phyloP scores from a whole-genome alignment of 352 stramenopile genomes.

The Thraustochytrium striatum region DNA sequence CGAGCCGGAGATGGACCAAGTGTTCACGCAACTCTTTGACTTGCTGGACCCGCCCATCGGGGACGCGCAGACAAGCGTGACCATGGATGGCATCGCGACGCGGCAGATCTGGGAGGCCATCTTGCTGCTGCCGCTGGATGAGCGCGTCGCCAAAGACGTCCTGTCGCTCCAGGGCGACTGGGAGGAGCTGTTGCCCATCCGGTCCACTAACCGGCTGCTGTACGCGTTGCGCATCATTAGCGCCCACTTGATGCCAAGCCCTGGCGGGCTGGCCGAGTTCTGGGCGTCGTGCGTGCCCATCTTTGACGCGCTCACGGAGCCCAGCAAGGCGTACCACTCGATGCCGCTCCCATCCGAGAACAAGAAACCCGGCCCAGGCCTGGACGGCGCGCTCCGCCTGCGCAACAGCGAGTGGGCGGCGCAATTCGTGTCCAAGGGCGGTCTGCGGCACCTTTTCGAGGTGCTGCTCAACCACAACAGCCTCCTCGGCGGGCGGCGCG shows the following conservation, averaged over 20 bases:
- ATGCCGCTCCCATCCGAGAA: too few relatives aligned
- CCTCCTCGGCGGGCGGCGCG: neutral
- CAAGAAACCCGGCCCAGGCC: too few relatives aligned
- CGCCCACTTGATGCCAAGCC: neutral
- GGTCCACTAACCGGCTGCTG: constrained; percentile 5
- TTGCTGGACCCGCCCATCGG: neutral
- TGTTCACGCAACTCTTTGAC: constrained; percentile 17
- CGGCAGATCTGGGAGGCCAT: constrained; percentile 19
- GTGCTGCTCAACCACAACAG: neutral
- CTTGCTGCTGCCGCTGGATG: constrained; percentile 13
- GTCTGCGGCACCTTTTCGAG: neutral
- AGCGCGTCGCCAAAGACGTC: neutral
- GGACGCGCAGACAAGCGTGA: neutral
- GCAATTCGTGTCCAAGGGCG: neutral
- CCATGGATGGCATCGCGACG: neutral
- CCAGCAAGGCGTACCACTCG: too few relatives aligned
- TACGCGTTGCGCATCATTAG: constrained; percentile 23
- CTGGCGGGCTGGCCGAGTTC: neutral
- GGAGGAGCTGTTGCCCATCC: constrained; percentile 14
- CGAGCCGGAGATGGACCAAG: too few relatives aligned
- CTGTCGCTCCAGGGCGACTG: neutral
- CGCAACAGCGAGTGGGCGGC: neutral
- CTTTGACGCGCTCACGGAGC: neutral
- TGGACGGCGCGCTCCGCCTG: too few relatives aligned
- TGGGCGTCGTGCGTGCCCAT: neutral